A percentile compares a stretch with the other conserved stretches of the same genome.
Conservation (phyloP, 148 eudicot genomes). For the Camellia lanceoleosa region DNA sequence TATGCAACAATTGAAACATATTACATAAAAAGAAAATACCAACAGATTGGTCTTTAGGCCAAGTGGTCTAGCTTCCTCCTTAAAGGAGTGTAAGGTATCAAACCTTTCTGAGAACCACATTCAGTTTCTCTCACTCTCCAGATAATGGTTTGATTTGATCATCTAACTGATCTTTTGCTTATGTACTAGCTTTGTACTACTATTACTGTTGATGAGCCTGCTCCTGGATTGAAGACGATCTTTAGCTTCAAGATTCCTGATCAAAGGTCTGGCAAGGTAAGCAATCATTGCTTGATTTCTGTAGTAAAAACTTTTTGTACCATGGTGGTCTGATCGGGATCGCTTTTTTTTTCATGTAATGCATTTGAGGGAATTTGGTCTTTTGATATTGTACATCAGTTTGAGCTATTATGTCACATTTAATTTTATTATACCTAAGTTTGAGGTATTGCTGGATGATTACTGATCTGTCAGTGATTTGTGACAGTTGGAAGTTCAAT, state of each 20-base stretch:
- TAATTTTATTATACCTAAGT: neutral
- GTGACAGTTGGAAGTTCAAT: conserved; percentile 75
- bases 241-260: conserved; percentile 67
- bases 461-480: conserved; percentile 4
- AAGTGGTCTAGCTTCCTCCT: too few species aligned
- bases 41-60: too few species aligned
- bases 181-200: conserved; percentile 54
- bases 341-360: neutral
- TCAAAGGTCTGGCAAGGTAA: conserved; percentile 78
- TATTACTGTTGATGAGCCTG: conserved; percentile 58
- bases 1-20: too few species aligned
- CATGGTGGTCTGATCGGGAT: neutral
- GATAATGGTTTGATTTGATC: neutral
- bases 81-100: too few species aligned
- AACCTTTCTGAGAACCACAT: neutral
- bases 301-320: neutral
- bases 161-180: conserved; percentile 5
- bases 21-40: too few species aligned
- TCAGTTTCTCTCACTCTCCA: neutral
- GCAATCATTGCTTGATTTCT: conserved; percentile 6
- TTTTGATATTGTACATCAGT: neutral
- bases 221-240: conserved; percentile 74
- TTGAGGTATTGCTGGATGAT: neutral
- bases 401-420: neutral
- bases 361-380: neutral